A percentile compares a stretch with the other conserved stretches of the same genome.
Evolutionary conservation across 768 basidiomycete species (phyloP).

Genomic region (Panellus pusillus): DNA sequence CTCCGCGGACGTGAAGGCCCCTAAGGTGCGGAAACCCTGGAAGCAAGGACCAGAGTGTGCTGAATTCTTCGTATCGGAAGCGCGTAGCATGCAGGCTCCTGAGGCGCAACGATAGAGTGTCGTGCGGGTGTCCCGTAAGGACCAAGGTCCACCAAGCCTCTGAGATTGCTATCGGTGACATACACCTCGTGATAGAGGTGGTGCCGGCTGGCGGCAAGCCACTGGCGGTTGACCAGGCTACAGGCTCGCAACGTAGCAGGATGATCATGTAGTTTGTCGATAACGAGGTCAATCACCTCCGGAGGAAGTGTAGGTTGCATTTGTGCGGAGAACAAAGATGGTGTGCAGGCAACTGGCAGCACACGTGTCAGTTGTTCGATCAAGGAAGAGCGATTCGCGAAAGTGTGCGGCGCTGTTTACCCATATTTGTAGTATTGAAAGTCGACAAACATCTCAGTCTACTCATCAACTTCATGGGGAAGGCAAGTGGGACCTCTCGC

Average conservation of each 20-base stretch:
- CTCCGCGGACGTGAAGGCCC: background rate
- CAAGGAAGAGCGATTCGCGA: too few species aligned
- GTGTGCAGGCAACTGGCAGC: too few species aligned
- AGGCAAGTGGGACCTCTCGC: too few species aligned
- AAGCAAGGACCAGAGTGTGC: background rate
- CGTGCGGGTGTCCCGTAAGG: background rate
- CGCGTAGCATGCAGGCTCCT: background rate
- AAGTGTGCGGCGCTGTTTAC: too few species aligned
- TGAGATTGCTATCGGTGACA: background rate
- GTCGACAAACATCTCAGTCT: too few species aligned
- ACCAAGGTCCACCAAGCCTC: background rate
- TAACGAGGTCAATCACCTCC: constrained; percentile 10
- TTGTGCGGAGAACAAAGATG: too few species aligned
- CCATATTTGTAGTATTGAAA: too few species aligned
- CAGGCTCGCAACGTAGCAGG: background rate
- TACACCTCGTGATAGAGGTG: constrained; percentile 4
- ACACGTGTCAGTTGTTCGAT: too few species aligned
- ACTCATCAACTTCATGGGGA: too few species aligned
- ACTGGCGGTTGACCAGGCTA: constrained; percentile 4
- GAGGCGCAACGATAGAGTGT: background rate
- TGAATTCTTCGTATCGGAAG: background rate
- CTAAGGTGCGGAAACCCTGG: background rate
- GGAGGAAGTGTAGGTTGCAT: constrained; percentile 1
- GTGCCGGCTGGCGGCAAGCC: constrained; percentile 8
- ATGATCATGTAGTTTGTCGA: constrained; percentile 5